Evolutionary conservation across 2,329 filamentous ascomycete species (phyloP).

Genomic region (Hysterium pulicare): DNA sequence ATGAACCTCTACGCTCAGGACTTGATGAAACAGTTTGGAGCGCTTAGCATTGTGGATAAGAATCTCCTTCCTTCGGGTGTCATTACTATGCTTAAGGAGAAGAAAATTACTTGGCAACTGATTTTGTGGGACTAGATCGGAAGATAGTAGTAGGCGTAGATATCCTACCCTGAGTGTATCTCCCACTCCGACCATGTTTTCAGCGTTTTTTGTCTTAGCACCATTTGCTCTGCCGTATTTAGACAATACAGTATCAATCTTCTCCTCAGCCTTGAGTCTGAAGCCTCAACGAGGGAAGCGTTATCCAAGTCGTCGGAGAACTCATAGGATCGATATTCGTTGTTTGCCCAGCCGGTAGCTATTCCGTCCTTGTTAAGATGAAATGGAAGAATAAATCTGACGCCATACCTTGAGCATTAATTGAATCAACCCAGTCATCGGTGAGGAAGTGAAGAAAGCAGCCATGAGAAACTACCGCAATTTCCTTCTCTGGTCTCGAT

Average conservation of each 20-base stretch:
- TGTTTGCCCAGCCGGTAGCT: conserved; percentile 1
- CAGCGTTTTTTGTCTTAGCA: too few relatives aligned
- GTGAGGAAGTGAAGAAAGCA: conserved; percentile 1
- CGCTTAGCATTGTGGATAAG: conserved; percentile 20
- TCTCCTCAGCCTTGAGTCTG: too few relatives aligned
- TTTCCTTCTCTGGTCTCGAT: conserved; percentile 2
- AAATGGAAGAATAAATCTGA: too few relatives aligned
- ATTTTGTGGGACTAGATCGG: neutral
- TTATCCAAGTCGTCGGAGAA: too few relatives aligned
- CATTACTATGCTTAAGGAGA: conserved; percentile 19
- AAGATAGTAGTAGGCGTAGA: too few relatives aligned
- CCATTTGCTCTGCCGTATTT: too few relatives aligned
- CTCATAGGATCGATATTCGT: conserved; percentile 1
- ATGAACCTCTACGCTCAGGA: conserved; percentile 21
- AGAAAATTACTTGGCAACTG: conserved; percentile 23
- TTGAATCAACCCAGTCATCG: neutral
- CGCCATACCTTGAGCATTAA: conserved; percentile 2
- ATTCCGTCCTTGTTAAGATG: neutral
- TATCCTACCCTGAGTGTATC: too few relatives aligned
- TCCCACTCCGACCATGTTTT: too few relatives aligned
- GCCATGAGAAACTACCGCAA: conserved; percentile 1
- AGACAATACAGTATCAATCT: too few relatives aligned
- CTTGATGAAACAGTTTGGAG: conserved; percentile 19
- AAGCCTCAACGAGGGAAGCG: too few relatives aligned
- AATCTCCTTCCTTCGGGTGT: conserved; percentile 22